phyloP scores from a whole-genome alignment of 2,329 filamentous ascomycete species.

The Fusarium sp. region DNA sequence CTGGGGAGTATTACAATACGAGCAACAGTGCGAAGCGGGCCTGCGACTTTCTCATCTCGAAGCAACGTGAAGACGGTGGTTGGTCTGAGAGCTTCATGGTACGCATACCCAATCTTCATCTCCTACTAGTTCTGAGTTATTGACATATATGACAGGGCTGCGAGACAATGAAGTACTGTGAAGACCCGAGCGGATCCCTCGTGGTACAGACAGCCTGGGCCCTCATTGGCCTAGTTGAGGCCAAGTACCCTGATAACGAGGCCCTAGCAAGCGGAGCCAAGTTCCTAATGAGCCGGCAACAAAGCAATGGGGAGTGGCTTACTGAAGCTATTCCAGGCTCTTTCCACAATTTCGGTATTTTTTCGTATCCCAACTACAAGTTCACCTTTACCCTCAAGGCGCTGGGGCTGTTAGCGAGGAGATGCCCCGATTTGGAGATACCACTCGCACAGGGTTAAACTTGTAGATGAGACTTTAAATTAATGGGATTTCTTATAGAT shows the following conservation, averaged over 20 bases:
- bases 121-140: not conserved
- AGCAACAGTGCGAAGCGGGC: constrained; percentile 77
- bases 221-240: constrained; percentile 82
- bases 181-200: constrained; percentile 80
- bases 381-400: constrained; percentile 94
- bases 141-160: constrained; percentile 67
- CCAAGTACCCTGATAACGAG: constrained; percentile 78
- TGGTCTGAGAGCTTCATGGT: constrained; percentile 94
- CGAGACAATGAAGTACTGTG: constrained; percentile 78
- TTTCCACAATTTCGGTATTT: constrained; percentile 99
- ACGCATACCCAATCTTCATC: constrained; percentile 8
- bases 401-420: constrained; percentile 83
- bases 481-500: not conserved
- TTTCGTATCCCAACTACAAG: constrained; percentile 98
- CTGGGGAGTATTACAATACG: constrained; percentile 83
- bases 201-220: constrained; percentile 97
- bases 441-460: not conserved
- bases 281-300: constrained; percentile 85
- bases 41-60: constrained; percentile 85
- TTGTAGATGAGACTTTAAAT: not conserved
- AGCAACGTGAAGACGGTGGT: constrained; percentile 88
- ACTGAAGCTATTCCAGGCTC: constrained; percentile 96
- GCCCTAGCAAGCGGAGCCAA: constrained; percentile 78
- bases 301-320: constrained; percentile 89
- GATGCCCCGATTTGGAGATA: constrained; percentile 73